Conservation (phyloP, 78 protist species). For the Speleostelium caveatum region DNA sequence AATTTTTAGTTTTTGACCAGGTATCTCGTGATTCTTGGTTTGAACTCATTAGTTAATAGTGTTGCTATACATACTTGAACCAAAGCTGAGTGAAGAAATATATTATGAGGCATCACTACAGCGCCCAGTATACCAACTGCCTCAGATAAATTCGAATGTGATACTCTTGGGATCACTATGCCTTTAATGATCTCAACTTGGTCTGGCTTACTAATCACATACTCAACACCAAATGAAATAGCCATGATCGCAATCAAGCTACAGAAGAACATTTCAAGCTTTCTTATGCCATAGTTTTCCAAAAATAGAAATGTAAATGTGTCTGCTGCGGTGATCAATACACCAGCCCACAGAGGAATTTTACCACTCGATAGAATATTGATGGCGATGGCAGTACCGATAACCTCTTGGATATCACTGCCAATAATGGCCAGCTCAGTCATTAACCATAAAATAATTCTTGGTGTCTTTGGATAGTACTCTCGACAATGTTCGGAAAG, state of each 20-base stretch:
- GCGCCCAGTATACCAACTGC: slow-evolving; percentile 92
- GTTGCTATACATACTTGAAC: slow-evolving; percentile 46
- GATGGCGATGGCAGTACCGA: slow-evolving; percentile 89
- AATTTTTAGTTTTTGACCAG: too few species aligned
- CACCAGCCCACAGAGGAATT: slow-evolving; percentile 90
- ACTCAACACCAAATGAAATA: slow-evolving; percentile 71
- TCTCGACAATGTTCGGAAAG: slow-evolving; percentile 85
- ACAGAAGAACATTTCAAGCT: slow-evolving; percentile 81
- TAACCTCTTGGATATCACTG: slow-evolving; percentile 87
- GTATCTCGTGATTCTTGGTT: too few species aligned
- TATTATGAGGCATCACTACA: slow-evolving; percentile 92
- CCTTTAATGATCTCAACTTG: slow-evolving; percentile 63
- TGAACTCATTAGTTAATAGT: background rate
- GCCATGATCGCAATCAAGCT: slow-evolving; percentile 81
- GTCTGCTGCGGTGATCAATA: slow-evolving; percentile 81
- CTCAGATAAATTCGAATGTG: slow-evolving; percentile 7
- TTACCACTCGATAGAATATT: slow-evolving; percentile 54
- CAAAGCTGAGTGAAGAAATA: slow-evolving; percentile 89
- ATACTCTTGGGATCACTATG: slow-evolving; percentile 14
- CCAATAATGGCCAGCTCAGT: slow-evolving; percentile 92
- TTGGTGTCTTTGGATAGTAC: slow-evolving; percentile 73
- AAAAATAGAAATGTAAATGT: slow-evolving; percentile 85
- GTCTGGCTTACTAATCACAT: slow-evolving; percentile 36
- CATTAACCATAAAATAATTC: slow-evolving; percentile 86
- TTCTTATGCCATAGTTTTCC: slow-evolving; percentile 79